Base-by-base conservation (phyloP, 805 yeast species). In the Middelhovenomyces tepae region DNA sequence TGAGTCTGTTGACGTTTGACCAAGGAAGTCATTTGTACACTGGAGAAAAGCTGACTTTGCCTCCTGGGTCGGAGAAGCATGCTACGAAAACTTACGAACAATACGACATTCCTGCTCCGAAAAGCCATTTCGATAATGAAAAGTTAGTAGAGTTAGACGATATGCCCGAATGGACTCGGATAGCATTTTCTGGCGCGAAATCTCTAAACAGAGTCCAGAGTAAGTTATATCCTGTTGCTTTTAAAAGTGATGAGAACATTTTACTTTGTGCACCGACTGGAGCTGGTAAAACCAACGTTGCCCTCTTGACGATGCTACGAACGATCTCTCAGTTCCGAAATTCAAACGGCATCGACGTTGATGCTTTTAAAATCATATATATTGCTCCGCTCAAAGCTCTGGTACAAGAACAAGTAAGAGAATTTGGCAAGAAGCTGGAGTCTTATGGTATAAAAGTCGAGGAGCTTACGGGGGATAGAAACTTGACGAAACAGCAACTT, bases 251-350 rank as follows among this genome's bases (percentile, higher is more conserved):
- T 49, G 66, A 67, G 4, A 89, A 87, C 47, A 53, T 91, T 24
- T 60, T 89, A 11, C 62, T 89, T 45, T 89, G 97, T 67, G 97
- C 98, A 1, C 98, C 98, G 5, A 89, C 98, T 0, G 98, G 98
- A 62, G 95, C 95, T 2, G 98, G 98, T 61, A 89, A 89, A 54
- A 89, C 98, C 15, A 91, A 91, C 53, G 95, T 91, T 18, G 99
- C 99, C 0, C 73, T 91, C 77, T 57, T 91, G 28, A 65, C 95
- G 0, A 67, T 83, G 4, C 60, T 87, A n/a, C 59, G 78, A 31
- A 63, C 80, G 0, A 51, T 87, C 14, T 59, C 71, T 0, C 67
- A 76, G 30, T 71, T 58, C 50, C 60, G 78, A 47, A 58, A 65
- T 28, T 59, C 65, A 18, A 79, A 78, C 0, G 57, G 63, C n/a